phyloP scores from a whole-genome alignment of 2,329 filamentous ascomycete genomes.

The Aspergillus phoenicis region DNA sequence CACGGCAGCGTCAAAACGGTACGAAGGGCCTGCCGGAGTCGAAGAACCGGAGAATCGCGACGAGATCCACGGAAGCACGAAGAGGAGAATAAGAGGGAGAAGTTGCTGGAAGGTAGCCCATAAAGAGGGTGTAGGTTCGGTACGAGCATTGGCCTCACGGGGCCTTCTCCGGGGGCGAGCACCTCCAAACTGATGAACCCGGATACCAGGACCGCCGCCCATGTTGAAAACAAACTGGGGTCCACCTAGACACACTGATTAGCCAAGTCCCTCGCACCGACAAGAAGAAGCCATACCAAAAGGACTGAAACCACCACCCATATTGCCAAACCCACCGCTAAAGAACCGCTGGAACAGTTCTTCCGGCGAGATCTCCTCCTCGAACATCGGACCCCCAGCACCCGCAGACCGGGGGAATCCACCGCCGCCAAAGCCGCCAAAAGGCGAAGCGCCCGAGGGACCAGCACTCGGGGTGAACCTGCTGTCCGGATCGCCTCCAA shows the following conservation, averaged over 20 bases:
- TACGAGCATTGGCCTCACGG: slow-evolving; percentile 61
- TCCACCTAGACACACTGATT: slow-evolving; percentile 52
- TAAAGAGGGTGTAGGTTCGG: slow-evolving; percentile 55
- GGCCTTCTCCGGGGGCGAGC: slow-evolving; percentile 74
- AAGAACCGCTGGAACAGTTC: slow-evolving; percentile 98
- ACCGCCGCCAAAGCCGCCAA: slow-evolving; percentile 49
- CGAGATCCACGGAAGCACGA: slow-evolving; percentile 80
- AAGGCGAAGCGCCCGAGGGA: slow-evolving; percentile 45
- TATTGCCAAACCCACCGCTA: slow-evolving; percentile 63
- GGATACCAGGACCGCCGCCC: slow-evolving; percentile 84
- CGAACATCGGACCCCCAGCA: slow-evolving; percentile 66
- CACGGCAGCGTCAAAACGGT: slow-evolving; percentile 73
- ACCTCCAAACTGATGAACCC: slow-evolving; percentile 95
- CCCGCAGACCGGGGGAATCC: slow-evolving; percentile 52
- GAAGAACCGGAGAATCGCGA: slow-evolving; percentile 69
- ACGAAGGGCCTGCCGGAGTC: slow-evolving; percentile 63
- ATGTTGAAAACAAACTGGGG: slow-evolving; percentile 95
- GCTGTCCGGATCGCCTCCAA: slow-evolving; percentile 88
- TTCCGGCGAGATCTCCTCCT: slow-evolving; percentile 92
- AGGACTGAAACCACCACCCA: slow-evolving; percentile 63
- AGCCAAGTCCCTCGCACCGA: slow-evolving; percentile 10
- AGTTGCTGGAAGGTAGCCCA: slow-evolving; percentile 68
- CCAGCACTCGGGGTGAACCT: slow-evolving; percentile 66
- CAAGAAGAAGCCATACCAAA: slow-evolving; percentile 57
- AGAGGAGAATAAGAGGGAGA: slow-evolving; percentile 84